Evolutionary conservation across 1,139 yeast genomes (phyloP).

Genomic region (Yamadazyma sp.): DNA sequence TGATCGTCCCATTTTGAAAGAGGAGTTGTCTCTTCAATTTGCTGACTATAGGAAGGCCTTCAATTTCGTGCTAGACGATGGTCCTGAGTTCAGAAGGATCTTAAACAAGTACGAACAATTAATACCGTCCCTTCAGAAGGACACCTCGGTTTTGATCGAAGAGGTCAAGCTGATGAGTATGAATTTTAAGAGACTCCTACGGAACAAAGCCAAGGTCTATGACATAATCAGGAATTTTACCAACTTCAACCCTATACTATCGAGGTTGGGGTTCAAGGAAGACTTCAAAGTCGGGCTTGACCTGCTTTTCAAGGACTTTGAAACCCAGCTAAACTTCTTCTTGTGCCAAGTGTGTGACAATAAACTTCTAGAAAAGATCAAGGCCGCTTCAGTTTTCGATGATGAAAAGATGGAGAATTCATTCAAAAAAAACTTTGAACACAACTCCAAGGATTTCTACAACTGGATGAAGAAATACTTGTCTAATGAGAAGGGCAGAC

Average conservation of each 20-base stretch:
- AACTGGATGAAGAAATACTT: slow-evolving; percentile 71
- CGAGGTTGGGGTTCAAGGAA: slow-evolving; percentile 23
- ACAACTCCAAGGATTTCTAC: slow-evolving; percentile 71
- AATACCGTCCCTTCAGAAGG: slow-evolving; percentile 48
- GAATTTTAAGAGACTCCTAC: slow-evolving; percentile 19
- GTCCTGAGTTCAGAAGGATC: slow-evolving; percentile 69
- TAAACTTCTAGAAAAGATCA: slow-evolving; percentile 27
- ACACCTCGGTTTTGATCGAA: slow-evolving; percentile 33
- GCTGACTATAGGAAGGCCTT: slow-evolving; percentile 31
- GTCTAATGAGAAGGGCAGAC: slow-evolving; percentile 62
- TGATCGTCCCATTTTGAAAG: too few relatives aligned
- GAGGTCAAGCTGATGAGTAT: slow-evolving; percentile 34
- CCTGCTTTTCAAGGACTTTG: slow-evolving; percentile 34
- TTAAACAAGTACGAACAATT: slow-evolving; percentile 54
- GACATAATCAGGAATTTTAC: slow-evolving; percentile 24
- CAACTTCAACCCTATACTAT: slow-evolving; percentile 24
- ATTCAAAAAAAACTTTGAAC: slow-evolving; percentile 61
- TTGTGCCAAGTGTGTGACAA: slow-evolving; percentile 32
- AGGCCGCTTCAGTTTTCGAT: slow-evolving; percentile 11
- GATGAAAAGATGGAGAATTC: slow-evolving; percentile 20
- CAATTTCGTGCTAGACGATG: slow-evolving; percentile 56
- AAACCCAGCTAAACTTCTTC: slow-evolving; percentile 31
- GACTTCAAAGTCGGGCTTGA: slow-evolving; percentile 21
- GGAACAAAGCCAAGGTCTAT: slow-evolving; percentile 22
- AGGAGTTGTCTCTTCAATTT: slow-evolving; percentile 10